Evolutionary conservation across 495 filamentous ascomycete genomes (phyloP).

Genomic region (Astrothelium macrocarpum): DNA sequence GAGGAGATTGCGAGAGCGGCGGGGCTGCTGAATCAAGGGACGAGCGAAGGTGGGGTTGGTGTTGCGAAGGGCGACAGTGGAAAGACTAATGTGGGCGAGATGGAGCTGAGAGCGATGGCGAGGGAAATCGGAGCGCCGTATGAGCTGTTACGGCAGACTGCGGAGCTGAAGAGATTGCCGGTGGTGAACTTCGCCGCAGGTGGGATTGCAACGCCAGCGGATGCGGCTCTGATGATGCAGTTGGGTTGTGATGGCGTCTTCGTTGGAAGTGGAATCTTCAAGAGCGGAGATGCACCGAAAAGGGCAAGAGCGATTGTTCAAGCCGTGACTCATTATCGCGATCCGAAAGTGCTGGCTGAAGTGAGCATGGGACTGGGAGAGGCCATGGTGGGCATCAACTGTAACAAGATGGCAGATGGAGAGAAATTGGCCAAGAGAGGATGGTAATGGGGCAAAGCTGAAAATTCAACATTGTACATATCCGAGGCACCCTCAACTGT

Average conservation of each 20-base stretch:
- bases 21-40: neutral
- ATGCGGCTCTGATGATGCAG: conserved; percentile 99
- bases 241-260: conserved; percentile 97
- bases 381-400: conserved; percentile 93
- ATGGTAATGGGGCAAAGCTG: conserved; percentile 48
- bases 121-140: conserved; percentile 71
- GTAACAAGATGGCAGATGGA: conserved; percentile 56
- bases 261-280: conserved; percentile 95
- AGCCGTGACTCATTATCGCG: conserved; percentile 80
- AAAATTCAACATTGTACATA: neutral
- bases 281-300: conserved; percentile 78
- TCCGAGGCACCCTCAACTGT: neutral
- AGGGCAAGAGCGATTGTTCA: conserved; percentile 90
- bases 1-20: conserved; percentile 67
- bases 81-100: conserved; percentile 41
- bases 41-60: neutral
- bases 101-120: conserved; percentile 64
- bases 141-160: conserved; percentile 73
- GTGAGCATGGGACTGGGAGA: conserved; percentile 79
- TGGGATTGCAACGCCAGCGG: conserved; percentile 89
- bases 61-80: neutral
- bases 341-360: conserved; percentile 78
- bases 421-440: conserved; percentile 82
- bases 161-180: conserved; percentile 75
- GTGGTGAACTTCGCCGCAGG: conserved; percentile 99